Evolutionary conservation across 441 rosid genomes (phyloP), one percentile per base, ranked within the genome.

Genomic region (Arabidopsis hybrid): DNA sequence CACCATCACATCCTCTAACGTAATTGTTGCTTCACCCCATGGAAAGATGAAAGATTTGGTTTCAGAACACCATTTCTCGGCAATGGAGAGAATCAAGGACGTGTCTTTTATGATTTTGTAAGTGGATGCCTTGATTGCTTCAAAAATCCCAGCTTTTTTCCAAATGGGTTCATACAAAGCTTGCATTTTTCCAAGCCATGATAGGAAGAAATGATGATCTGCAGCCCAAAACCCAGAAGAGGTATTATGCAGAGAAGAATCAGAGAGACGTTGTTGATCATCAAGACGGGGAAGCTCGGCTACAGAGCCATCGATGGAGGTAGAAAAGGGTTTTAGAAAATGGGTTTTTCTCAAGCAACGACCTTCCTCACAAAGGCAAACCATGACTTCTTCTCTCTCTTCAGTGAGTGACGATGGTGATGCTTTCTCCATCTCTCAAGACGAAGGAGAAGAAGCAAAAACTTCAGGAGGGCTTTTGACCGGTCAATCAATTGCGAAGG

Each of bases 1-100:
- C 38, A 53, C 36, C 36, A 13, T 53, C 1, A 53, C 59, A 53
- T 53, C 59, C 59, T 53, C 59, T 12, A 53, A 29, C 35, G 59
- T 53, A 2, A 53, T 53, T 5, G 59, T 53, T 6, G 36, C 59
- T 29, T 53, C 59, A 53, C 38, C 59, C 58, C 59, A 53, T 29
- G 59, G n/a, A 5, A 53, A 53, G 38, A 53, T 7, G 5, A 53
- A 53, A 31, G 59, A 53, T 53, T 53, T 53, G 59, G 59, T 53
- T 6, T 53, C 36, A 26, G 36, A 12, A 53, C 59, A 53, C 59
- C 36, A 53, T 53, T 53, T 53, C 36, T 53, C 38, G 2, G 59
- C 5, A 29, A 53, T 8, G 2, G 59, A 12, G 59, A 53, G 8
- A 31, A 53, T 12, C 16, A 29, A 9, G 26, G 59, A 53, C 35